Percentiles rank a stretch among this genome's conserved stretches.
These are phyloP conservation scores for Phytopythium vexans DNA, from an alignment of 352 stramenopile species.

Conservation along the genomic window DNA sequence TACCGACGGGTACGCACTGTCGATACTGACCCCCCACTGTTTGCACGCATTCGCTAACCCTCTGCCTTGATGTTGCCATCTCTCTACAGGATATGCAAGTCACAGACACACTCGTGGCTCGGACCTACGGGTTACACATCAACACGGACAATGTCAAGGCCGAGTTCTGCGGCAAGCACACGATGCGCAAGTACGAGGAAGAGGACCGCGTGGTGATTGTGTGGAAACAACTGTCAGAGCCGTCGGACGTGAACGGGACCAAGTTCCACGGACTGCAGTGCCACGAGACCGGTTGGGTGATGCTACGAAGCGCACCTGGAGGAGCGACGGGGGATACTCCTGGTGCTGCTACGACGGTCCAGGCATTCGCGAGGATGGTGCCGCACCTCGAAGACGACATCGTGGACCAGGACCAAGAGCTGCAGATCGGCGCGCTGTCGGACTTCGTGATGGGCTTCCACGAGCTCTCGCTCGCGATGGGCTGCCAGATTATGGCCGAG, in stretches of 20 bases:
- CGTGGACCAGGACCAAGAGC: constrained; percentile 22
- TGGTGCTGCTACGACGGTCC: constrained; percentile 29
- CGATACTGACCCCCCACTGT: too few relatives aligned
- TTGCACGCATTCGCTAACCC: too few relatives aligned
- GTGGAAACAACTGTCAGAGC: constrained; percentile 44
- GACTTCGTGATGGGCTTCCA: constrained; percentile 37
- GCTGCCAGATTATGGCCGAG: constrained; percentile 23
- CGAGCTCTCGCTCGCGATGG: constrained; percentile 24
- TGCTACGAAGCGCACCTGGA: constrained; percentile 11
- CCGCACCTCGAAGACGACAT: constrained; percentile 51
- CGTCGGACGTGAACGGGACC: constrained; percentile 26
- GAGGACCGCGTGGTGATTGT: constrained; percentile 29
- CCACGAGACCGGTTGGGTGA: constrained; percentile 27
- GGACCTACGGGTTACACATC: constrained; percentile 21
- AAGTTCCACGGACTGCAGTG: constrained; percentile 29
- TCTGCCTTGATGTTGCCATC: too few relatives aligned
- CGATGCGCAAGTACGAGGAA: constrained; percentile 31
- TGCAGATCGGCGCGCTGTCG: constrained; percentile 29
- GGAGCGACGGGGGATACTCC: not conserved
- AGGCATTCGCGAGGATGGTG: constrained; percentile 47
- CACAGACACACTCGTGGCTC: constrained; percentile 18
- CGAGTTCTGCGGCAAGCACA: constrained; percentile 40
- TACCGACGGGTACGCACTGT: constrained; percentile 9
- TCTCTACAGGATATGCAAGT: constrained; percentile 11
- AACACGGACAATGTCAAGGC: constrained; percentile 17